phyloP scores from a whole-genome alignment of 345 rosid species.

The Bretschneidera sinensis region DNA sequence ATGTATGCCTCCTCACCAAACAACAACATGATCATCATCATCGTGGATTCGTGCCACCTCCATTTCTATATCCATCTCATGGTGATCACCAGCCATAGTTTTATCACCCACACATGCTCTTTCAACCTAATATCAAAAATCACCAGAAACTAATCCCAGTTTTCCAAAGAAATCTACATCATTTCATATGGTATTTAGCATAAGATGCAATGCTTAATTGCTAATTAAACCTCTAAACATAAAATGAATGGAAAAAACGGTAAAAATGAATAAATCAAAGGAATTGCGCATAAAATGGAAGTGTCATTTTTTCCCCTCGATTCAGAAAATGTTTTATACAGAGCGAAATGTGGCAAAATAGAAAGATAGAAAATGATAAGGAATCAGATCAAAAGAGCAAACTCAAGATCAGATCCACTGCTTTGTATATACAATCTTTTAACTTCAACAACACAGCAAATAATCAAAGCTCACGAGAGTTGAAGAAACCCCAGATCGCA shows the following conservation, averaged over 20 bases:
- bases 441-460: slow-evolving; percentile 16
- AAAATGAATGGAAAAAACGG: not conserved
- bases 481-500: slow-evolving; percentile 15
- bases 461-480: not conserved
- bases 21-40: not conserved
- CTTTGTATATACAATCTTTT: slow-evolving; percentile 10
- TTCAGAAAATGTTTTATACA: slow-evolving; percentile 18
- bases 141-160: too few relatives aligned
- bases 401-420: slow-evolving; percentile 12
- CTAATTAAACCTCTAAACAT: not conserved
- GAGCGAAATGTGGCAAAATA: not conserved
- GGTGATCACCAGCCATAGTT: not conserved
- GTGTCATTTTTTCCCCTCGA: slow-evolving; percentile 1
- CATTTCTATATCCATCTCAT: not conserved
- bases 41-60: not conserved
- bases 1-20: slow-evolving; percentile 8
- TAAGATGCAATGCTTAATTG: too few relatives aligned
- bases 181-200: too few relatives aligned
- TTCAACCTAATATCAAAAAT: too few relatives aligned
- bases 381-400: slow-evolving; percentile 11
- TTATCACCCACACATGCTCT: not conserved
- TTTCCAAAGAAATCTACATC: too few relatives aligned
- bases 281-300: not conserved
- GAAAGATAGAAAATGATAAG: not conserved
- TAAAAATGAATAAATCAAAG: not conserved